phyloP scores from a whole-genome alignment of 169 alveolate genomes.

The Cystoisospora suis region DNA sequence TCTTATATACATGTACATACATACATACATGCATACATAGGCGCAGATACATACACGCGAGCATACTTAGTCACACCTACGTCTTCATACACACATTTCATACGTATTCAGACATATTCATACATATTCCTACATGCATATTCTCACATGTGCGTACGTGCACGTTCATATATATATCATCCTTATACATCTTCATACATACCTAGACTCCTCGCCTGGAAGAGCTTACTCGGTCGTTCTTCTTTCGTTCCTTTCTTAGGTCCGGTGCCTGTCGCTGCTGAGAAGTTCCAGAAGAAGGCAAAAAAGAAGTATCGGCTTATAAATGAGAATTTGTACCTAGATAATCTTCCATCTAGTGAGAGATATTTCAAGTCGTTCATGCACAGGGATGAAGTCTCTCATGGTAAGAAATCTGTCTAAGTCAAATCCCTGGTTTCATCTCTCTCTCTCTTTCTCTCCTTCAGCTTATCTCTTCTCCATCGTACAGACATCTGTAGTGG shows the following conservation, averaged over 20 bases:
- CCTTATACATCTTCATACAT: neutral
- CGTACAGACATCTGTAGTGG: too few relatives aligned
- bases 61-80: too few relatives aligned
- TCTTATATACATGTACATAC: too few relatives aligned
- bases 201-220: neutral
- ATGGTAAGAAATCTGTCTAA: constrained; percentile 68
- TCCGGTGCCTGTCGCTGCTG: neutral
- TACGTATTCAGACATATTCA: too few relatives aligned
- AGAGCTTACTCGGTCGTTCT: neutral
- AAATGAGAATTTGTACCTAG: constrained; percentile 77
- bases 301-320: neutral
- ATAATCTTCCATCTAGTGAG: constrained; percentile 82
- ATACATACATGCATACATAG: too few relatives aligned
- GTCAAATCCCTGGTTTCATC: neutral
- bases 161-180: too few relatives aligned
- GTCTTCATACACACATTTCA: too few relatives aligned
- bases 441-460: neutral
- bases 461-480: neutral
- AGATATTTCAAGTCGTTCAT: constrained; percentile 88
- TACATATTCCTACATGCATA: too few relatives aligned
- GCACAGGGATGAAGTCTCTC: constrained; percentile 88
- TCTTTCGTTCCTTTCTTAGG: neutral
- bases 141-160: too few relatives aligned
- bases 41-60: too few relatives aligned
- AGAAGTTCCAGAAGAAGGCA: neutral